phyloP scores from a whole-genome alignment of 352 stramenopile species.

The Phytophthora boehmeriae region DNA sequence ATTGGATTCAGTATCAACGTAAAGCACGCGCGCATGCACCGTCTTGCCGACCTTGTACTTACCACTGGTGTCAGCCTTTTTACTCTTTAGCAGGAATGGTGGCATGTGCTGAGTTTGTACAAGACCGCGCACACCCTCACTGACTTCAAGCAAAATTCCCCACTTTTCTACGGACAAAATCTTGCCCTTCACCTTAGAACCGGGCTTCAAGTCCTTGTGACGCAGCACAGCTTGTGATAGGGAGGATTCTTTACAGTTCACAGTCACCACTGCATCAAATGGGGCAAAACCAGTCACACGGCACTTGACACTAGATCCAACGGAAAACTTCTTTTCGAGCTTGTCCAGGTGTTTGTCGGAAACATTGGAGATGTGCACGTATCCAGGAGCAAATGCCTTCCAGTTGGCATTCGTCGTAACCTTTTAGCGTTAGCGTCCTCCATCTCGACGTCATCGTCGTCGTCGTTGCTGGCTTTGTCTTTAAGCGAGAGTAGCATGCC shows the following conservation, averaged over 20 bases:
- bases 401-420: conserved; percentile 59
- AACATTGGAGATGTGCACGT: conserved; percentile 91
- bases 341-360: conserved; percentile 85
- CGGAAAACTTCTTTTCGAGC: conserved; percentile 85
- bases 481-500: conserved; percentile 88
- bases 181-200: conserved; percentile 77
- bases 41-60: conserved; percentile 85
- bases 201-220: conserved; percentile 77
- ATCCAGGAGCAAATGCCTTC: conserved; percentile 82
- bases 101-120: conserved; percentile 81
- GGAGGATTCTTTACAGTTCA: conserved; percentile 82
- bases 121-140: conserved; percentile 82
- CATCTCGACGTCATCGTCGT: conserved; percentile 58
- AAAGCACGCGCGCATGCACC: conserved; percentile 81
- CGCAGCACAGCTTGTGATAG: conserved; percentile 80
- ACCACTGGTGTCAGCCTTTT: conserved; percentile 59
- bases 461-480: conserved; percentile 21
- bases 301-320: conserved; percentile 65
- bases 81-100: conserved; percentile 64
- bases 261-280: conserved; percentile 85
- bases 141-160: conserved; percentile 87
- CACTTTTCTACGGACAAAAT: conserved; percentile 84
- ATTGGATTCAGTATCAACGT: conserved; percentile 89
- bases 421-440: conserved; percentile 43
- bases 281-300: conserved; percentile 87